phyloP scores from a whole-genome alignment of 306 rosid genomes.

The Malus fusca region DNA sequence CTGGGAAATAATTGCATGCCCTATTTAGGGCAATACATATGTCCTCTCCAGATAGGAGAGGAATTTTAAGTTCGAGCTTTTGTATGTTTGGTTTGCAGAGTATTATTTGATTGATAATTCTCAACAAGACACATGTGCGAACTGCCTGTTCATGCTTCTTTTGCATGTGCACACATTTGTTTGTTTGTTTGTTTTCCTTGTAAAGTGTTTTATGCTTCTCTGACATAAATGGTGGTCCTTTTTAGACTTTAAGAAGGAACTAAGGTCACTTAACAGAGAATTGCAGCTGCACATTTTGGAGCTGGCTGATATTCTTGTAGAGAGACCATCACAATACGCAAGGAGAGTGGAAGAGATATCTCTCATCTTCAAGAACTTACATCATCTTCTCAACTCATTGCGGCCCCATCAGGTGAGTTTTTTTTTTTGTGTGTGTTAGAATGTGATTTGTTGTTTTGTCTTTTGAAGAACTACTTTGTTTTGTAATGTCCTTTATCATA shows the following conservation, averaged over 20 bases:
- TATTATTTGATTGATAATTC: neutral
- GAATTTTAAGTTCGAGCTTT: neutral
- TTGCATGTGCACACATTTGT: neutral
- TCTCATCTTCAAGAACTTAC: slow-evolving; percentile 79
- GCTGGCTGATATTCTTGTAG: slow-evolving; percentile 89
- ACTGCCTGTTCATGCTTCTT: neutral
- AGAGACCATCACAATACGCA: slow-evolving; percentile 91
- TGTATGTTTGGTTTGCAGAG: neutral
- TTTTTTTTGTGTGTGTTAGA: neutral
- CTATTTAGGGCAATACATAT: neutral
- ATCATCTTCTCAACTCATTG: slow-evolving; percentile 81
- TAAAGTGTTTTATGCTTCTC: neutral
- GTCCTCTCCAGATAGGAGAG: neutral
- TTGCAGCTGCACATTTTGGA: slow-evolving; percentile 80
- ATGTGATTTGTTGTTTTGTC: neutral
- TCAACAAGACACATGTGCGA: neutral
- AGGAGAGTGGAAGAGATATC: slow-evolving; percentile 97
- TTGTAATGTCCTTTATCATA: slow-evolving; percentile 9
- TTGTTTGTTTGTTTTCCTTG: neutral
- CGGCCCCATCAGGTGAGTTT: slow-evolving; percentile 81
- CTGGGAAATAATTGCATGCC: too few relatives aligned
- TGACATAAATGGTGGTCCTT: slow-evolving; percentile 6
- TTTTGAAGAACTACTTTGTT: neutral
- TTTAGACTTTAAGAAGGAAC: slow-evolving; percentile 80
- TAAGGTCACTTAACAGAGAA: slow-evolving; percentile 81